A percentile compares a stretch with the other conserved stretches of the same genome.
phyloP scores from a whole-genome alignment of 1,284 basidiomycete genomes.

The Takashimella tepidaria region DNA sequence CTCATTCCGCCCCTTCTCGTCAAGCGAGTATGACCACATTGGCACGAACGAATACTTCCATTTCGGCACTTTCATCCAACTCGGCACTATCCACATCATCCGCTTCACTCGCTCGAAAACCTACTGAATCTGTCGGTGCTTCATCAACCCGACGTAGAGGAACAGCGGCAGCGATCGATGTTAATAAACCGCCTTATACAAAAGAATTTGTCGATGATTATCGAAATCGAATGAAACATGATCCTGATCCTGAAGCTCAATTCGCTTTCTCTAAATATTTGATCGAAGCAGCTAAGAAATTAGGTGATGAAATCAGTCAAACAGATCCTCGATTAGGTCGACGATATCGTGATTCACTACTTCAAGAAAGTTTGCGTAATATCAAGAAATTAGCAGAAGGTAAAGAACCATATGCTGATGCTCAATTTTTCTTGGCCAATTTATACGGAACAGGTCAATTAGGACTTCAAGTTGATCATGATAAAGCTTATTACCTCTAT shows the following conservation, averaged over 20 bases:
- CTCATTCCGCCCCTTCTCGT: constrained; percentile 18
- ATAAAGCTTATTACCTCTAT: constrained; percentile 97
- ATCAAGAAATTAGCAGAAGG: constrained; percentile 66
- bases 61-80: constrained; percentile 30
- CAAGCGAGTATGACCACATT: constrained; percentile 35
- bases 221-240: constrained; percentile 90
- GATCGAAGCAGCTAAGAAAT: constrained; percentile 96
- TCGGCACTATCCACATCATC: constrained; percentile 28
- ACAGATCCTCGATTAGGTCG: constrained; percentile 50
- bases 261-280: constrained; percentile 96
- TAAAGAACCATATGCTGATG: constrained; percentile 78
- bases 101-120: constrained; percentile 33
- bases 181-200: constrained; percentile 81
- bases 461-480: constrained; percentile 92
- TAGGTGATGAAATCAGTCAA: constrained; percentile 70
- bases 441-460: constrained; percentile 93
- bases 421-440: constrained; percentile 99
- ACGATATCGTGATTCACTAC: constrained; percentile 84
- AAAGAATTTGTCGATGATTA: constrained; percentile 98
- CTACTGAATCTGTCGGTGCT: constrained; percentile 52
- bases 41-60: constrained; percentile 40
- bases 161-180: constrained; percentile 67
- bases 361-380: constrained; percentile 85
- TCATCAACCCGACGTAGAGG: constrained; percentile 49
- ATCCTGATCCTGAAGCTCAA: constrained; percentile 98